Base-by-base conservation (phyloP, 805 yeast genomes). In the Pichia scutulata region DNA sequence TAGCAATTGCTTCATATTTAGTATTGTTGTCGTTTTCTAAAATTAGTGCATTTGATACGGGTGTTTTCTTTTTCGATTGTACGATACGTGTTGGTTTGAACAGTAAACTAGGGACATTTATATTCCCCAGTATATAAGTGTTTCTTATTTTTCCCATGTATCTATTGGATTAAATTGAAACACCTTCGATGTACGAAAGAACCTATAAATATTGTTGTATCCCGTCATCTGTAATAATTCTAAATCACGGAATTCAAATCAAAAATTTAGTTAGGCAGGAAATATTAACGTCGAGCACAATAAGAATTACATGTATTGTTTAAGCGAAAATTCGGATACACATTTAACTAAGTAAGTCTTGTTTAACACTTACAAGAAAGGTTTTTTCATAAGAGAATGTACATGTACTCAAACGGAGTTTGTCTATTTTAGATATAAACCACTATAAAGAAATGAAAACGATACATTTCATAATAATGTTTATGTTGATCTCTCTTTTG, bases 401-500 rank as follows among this genome's bases (percentile, higher is more conserved):
- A n/a, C n/a, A n/a, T n/a, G n/a, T n/a, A n/a, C n/a, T n/a, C n/a
- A n/a, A n/a, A n/a, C n/a, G n/a, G n/a, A n/a, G n/a, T n/a, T n/a
- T n/a, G n/a, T n/a, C n/a, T n/a, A n/a, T n/a, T n/a, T n/a, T n/a
- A n/a, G n/a, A n/a, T n/a, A n/a, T n/a, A n/a, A n/a, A n/a, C n/a
- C n/a, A n/a, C n/a, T n/a, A n/a, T n/a, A n/a, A n/a, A n/a, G n/a
- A n/a, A n/a, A n/a, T n/a, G n/a, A n/a, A n/a, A n/a, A n/a, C n/a
- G n/a, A n/a, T n/a, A n/a, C n/a, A n/a, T n/a, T 24, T 24, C 8
- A 24, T 5, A 13, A 28, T 12, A 33, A 33, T 2, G 19, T 33
- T 16, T 33, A 16, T n/a, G 10, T 10, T 5, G 39, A 42, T n/a
- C 43, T 36, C n/a, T 41, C 18, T 19, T 45, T 57, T 10, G 67